A percentile compares a stretch with the other conserved stretches of the same genome.
Evolutionary conservation across 108 stramenopile species (phyloP).

Genomic region (Discostella stelligeroides): DNA sequence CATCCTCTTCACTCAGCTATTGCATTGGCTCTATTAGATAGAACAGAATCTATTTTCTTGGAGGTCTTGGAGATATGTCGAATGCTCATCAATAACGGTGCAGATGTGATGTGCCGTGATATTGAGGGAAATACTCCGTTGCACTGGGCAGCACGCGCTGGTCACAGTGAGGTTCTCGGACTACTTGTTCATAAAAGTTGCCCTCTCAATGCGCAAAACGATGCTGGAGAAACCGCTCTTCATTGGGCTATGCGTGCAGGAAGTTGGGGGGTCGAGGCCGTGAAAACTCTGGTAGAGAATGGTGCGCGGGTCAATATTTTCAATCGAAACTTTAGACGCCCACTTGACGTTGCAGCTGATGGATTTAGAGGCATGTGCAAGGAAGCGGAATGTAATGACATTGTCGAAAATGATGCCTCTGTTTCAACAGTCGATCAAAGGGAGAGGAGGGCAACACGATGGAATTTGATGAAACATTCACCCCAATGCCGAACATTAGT

Average conservation of each 20-base stretch:
- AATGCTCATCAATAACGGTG: slow-evolving; percentile 60
- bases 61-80: slow-evolving; percentile 57
- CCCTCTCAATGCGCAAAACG: slow-evolving; percentile 76
- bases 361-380: slow-evolving; percentile 58
- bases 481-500: slow-evolving; percentile 80
- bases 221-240: slow-evolving; percentile 79
- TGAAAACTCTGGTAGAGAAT: slow-evolving; percentile 66
- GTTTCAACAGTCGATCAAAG: background rate
- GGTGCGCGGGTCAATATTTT: slow-evolving; percentile 68
- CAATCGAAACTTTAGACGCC: slow-evolving; percentile 69
- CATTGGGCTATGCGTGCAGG: slow-evolving; percentile 90
- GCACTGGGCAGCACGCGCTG: slow-evolving; percentile 87
- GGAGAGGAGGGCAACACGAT: slow-evolving; percentile 61
- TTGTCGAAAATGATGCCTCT: slow-evolving; percentile 2
- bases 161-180: slow-evolving; percentile 64
- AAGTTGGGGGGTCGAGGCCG: slow-evolving; percentile 52
- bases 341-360: slow-evolving; percentile 85
- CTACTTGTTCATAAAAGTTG: slow-evolving; percentile 66
- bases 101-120: slow-evolving; percentile 62
- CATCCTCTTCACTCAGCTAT: slow-evolving; percentile 75
- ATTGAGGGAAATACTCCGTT: slow-evolving; percentile 73
- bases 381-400: slow-evolving; percentile 2
- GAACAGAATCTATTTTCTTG: slow-evolving; percentile 31
- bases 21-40: slow-evolving; percentile 60
- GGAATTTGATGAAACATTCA: slow-evolving; percentile 58